phyloP scores from a whole-genome alignment of 345 rosid species.

The Trapa incisa region DNA sequence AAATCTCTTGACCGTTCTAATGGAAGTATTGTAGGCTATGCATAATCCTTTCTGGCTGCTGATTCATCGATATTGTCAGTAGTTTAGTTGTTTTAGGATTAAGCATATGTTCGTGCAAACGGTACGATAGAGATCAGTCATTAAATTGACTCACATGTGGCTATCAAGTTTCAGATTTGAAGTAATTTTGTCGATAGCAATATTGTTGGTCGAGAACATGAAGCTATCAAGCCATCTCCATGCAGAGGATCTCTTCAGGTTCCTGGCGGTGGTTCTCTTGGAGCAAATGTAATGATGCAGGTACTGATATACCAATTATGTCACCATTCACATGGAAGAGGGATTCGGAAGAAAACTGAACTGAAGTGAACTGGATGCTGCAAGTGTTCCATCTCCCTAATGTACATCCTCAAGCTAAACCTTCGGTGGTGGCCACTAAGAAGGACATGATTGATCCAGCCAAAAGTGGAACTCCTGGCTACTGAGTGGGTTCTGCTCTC shows the following conservation, averaged over 20 bases:
- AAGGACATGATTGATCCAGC: neutral
- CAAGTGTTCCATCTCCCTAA: neutral
- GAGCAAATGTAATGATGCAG: conserved; percentile 8
- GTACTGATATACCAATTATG: conserved; percentile 21
- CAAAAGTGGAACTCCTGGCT: neutral
- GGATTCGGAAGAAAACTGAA: conserved; percentile 16
- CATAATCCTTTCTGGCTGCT: too few relatives aligned
- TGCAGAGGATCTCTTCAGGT: neutral
- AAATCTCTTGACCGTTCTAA: too few relatives aligned
- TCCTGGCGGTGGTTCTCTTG: conserved; percentile 3
- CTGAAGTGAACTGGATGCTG: too few relatives aligned
- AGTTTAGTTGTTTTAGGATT: too few relatives aligned
- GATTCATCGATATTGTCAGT: too few relatives aligned
- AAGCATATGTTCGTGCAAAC: too few relatives aligned
- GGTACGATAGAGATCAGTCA: neutral
- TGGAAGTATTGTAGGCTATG: too few relatives aligned
- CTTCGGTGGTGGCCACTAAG: neutral
- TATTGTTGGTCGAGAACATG: neutral
- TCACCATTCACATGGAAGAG: conserved; percentile 24
- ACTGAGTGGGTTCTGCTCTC: conserved; percentile 1
- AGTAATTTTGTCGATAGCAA: conserved; percentile 2
- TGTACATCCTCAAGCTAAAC: conserved; percentile 15
- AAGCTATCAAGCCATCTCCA: conserved; percentile 1
- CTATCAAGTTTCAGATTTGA: too few relatives aligned
- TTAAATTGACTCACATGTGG: conserved; percentile 7